Evolutionary conservation across 139 green algal species (phyloP).

Genomic region (Desmodesmus armatus): DNA sequence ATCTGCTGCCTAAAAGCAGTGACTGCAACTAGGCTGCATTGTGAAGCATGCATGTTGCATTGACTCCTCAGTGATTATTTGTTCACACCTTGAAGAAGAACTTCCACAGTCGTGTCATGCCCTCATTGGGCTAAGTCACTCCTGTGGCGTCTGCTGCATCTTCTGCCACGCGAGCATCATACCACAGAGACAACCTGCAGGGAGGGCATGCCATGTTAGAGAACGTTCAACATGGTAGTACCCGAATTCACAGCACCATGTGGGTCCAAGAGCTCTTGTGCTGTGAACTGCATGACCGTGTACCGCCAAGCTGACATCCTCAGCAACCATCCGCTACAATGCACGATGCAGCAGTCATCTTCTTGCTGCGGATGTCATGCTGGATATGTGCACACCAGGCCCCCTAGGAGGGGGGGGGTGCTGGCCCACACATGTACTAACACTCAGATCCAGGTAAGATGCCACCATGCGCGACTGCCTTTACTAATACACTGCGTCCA

Average conservation of each 20-base stretch:
- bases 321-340: background rate
- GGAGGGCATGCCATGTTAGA: background rate
- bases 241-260: background rate
- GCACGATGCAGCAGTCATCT: background rate
- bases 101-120: constrained; percentile 44
- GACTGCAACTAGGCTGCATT: too few relatives aligned
- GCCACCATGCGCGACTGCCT: too few relatives aligned
- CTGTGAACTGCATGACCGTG: background rate
- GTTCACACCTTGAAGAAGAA: constrained; percentile 51
- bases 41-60: too few relatives aligned
- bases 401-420: too few relatives aligned
- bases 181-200: constrained; percentile 24
- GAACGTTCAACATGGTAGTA: background rate
- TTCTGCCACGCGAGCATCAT: background rate
- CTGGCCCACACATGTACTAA: too few relatives aligned
- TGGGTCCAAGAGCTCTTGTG: background rate
- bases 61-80: background rate
- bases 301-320: background rate
- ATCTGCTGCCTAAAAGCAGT: too few relatives aligned
- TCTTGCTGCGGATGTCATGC: too few relatives aligned
- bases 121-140: constrained; percentile 25
- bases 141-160: constrained; percentile 27
- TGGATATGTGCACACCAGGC: too few relatives aligned
- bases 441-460: too few relatives aligned
- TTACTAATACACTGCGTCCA: background rate